Evolutionary conservation across 306 rosid genomes (phyloP).

Genomic region (Mimosa pudica): DNA sequence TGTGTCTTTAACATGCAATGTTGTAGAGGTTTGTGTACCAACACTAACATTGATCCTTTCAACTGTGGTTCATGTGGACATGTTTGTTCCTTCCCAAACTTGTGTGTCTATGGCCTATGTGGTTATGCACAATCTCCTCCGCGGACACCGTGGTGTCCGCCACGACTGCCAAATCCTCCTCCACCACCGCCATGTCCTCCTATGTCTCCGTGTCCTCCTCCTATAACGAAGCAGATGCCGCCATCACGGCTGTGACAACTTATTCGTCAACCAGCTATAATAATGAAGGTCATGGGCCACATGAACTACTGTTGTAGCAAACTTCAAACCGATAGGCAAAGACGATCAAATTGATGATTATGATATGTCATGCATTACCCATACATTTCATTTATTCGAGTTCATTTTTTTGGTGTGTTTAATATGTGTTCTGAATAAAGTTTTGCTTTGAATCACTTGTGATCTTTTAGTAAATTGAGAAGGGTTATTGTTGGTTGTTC

Average conservation of each 20-base stretch:
- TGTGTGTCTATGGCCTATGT: conserved; percentile 67
- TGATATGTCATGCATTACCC: neutral
- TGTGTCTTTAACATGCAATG: conserved; percentile 60
- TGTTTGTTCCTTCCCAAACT: conserved; percentile 46
- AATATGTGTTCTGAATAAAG: neutral
- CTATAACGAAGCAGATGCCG: neutral
- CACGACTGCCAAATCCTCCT: neutral
- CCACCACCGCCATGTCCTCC: conserved; percentile 11
- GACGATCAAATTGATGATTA: neutral
- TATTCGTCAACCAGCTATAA: neutral
- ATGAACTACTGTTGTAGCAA: neutral
- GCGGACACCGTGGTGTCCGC: neutral
- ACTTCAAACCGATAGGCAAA: neutral
- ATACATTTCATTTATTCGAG: neutral
- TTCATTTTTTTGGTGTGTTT: neutral
- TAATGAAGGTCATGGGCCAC: neutral
- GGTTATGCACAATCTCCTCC: conserved; percentile 48
- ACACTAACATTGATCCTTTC: conserved; percentile 43
- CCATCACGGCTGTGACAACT: neutral
- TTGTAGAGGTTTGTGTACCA: conserved; percentile 53
- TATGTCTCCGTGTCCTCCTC: neutral
- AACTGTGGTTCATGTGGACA: conserved; percentile 79
- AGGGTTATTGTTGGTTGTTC: no score
- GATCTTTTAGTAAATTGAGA: neutral
- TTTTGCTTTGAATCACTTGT: neutral